Percentiles rank a stretch among this genome's conserved stretches.
phyloP scores from a whole-genome alignment of 2,329 filamentous ascomycete species.

The Sphaerulina vaccinii region DNA sequence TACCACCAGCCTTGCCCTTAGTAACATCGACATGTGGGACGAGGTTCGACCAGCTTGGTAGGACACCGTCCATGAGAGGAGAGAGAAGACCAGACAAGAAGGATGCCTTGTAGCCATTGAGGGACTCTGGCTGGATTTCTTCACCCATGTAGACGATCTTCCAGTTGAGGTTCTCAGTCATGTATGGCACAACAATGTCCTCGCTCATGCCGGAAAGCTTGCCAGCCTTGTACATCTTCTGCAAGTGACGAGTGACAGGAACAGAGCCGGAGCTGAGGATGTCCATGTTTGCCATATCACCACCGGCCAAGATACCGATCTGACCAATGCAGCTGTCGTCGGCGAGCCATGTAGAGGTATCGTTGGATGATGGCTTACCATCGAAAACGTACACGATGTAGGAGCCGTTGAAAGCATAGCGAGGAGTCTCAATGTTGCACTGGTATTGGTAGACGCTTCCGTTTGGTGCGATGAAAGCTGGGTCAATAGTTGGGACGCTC shows the following conservation, averaged over 20 bases:
- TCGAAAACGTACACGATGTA: slow-evolving; percentile 69
- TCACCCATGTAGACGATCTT: slow-evolving; percentile 36
- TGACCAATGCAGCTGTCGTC: slow-evolving; percentile 60
- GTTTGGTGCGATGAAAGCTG: slow-evolving; percentile 37
- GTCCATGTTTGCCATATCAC: slow-evolving; percentile 27
- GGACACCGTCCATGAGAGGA: slow-evolving; percentile 16
- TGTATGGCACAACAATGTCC: slow-evolving; percentile 31
- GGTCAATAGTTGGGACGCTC: slow-evolving; percentile 7
- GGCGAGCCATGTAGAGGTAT: slow-evolving; percentile 51
- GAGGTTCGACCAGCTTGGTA: slow-evolving; percentile 29
- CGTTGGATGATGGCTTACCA: slow-evolving; percentile 46
- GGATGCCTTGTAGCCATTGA: slow-evolving; percentile 42
- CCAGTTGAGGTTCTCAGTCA: slow-evolving; percentile 38
- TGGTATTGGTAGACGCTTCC: slow-evolving; percentile 63
- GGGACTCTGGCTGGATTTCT: slow-evolving; percentile 33
- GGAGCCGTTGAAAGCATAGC: slow-evolving; percentile 59
- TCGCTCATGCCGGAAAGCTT: slow-evolving; percentile 34
- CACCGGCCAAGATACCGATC: slow-evolving; percentile 48
- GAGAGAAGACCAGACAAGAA: slow-evolving; percentile 41
- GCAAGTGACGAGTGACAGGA: slow-evolving; percentile 46
- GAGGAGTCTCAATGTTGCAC: slow-evolving; percentile 62
- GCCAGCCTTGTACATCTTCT: slow-evolving; percentile 34
- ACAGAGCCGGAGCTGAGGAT: slow-evolving; percentile 43
- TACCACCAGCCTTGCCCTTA: slow-evolving; percentile 31
- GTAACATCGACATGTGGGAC: slow-evolving; percentile 29